Conservation (phyloP, 208 protist genomes). For the Crithidia brevicula region DNA sequence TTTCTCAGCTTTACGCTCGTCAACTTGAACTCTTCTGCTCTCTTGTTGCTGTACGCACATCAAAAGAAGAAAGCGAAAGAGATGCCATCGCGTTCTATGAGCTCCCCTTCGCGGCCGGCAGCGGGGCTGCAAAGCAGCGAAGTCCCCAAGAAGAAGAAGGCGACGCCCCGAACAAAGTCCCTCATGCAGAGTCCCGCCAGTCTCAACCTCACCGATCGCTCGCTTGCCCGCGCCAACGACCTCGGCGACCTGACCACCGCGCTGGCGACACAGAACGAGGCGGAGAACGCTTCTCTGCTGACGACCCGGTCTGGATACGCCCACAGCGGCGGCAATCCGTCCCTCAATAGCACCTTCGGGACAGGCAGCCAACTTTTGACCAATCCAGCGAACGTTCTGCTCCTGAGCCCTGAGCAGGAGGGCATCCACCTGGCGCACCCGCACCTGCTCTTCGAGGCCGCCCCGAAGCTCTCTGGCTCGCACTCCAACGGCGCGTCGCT, state of each 20-base stretch:
- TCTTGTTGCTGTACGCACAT: neutral
- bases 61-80: too few relatives aligned
- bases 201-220: neutral
- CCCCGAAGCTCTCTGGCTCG: neutral
- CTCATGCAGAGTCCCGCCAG: neutral
- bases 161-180: neutral
- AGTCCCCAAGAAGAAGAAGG: constrained; percentile 10
- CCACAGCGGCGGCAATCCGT: neutral
- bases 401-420: neutral
- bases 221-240: neutral
- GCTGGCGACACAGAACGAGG: neutral
- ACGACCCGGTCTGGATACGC: neutral
- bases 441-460: neutral
- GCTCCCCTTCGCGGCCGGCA: constrained; percentile 2
- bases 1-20: too few relatives aligned
- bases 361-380: neutral
- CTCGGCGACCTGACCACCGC: neutral
- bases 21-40: too few relatives aligned
- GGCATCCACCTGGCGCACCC: neutral
- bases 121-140: neutral
- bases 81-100: constrained; percentile 6
- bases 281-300: neutral
- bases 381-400: neutral
- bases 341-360: neutral
- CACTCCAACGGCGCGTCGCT: neutral